Evolutionary conservation across 1,284 basidiomycete species (phyloP), one percentile per base, ranked within the genome.

Genomic region (Malassezia sympodialis): DNA sequence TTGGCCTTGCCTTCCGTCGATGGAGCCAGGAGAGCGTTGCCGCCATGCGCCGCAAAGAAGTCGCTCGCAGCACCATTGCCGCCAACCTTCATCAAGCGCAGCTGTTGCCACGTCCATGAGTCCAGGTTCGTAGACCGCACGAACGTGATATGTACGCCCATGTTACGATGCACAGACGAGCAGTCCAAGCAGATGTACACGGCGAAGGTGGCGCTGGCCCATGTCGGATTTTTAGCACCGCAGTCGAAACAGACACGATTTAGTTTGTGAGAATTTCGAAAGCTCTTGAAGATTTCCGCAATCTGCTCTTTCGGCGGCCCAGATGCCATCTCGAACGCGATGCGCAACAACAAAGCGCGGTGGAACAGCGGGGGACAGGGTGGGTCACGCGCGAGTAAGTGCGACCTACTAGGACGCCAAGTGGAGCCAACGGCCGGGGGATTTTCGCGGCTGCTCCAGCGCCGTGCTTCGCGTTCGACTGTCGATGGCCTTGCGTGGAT

Each of bases 111-210:
- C 63, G 90, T 85, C 93, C 93, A 99, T 55, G 83, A 84, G 77
- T 99, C 93, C 52, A 98, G 83, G 78, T 93, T 96, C 60, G 90
- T 96, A 12, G 93, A 96, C 87, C 90, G 81, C 42, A 99, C 93
- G 73, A 99, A 99, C 62, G 84, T 88, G 76, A 99, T 91, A 76
- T 99, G 93, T 17, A 98, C 94, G 66, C 93, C 93, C 82, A 96
- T 85, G 76, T 94, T 96, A 55, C 93, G 82, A 77, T 99, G 93
- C 14, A 88, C 81, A 61, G 86, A 88, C 5, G 91, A 96, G 80
- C 93, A 98, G 68, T 98, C 91, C 42, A 98, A 80, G 73, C 93
- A 99, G 72, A 99, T 93, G 77, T 98, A 98, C 42, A 98, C 85
- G 47, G 88, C 93, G 73, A 86, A 99, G 0, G 90, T 93, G 30